These are phyloP conservation scores for Leccinum pachyderme DNA, from an alignment of 1,284 basidiomycete species.

Conservation along the genomic window DNA sequence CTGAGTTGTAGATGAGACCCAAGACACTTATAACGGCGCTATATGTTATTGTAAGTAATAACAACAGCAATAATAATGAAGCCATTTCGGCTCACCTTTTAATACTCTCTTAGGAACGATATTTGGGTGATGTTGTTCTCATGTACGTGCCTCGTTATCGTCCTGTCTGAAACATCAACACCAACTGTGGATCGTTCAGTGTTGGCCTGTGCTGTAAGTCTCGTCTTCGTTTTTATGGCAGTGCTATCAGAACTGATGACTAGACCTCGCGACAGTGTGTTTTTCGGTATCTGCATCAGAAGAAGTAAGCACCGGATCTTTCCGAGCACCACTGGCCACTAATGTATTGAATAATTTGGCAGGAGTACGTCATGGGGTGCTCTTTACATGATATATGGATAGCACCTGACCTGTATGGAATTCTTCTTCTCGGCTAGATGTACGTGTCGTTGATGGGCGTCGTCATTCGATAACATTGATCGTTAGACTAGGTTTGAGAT, in stretches of 20 bases:
- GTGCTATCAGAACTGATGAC: not conserved
- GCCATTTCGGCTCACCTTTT: not conserved
- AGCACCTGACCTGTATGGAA: constrained; percentile 1
- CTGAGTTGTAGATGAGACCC: constrained; percentile 23
- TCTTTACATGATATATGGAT: not conserved
- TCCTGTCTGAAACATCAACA: not conserved
- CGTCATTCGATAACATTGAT: constrained; percentile 1
- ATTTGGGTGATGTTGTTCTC: constrained; percentile 31
- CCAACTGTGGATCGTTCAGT: constrained; percentile 8
- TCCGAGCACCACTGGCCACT: not conserved
- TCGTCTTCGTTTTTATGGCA: not conserved
- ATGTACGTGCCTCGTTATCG: constrained; percentile 19
- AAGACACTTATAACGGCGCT: constrained; percentile 25
- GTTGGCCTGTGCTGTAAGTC: constrained; percentile 20
- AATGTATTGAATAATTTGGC: constrained; percentile 2
- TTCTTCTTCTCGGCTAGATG: constrained; percentile 15
- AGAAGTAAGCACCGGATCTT: constrained; percentile 15
- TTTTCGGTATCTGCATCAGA: constrained; percentile 18
- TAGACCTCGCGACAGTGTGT: constrained; percentile 19
- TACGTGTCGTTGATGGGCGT: constrained; percentile 7
- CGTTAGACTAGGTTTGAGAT: constrained; percentile 20
- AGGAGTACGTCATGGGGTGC: constrained; percentile 24
- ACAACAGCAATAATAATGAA: not conserved
- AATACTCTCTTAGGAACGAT: constrained; percentile 25
- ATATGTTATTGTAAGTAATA: constrained; percentile 25